A percentile compares a stretch with the other conserved stretches of the same genome.
Evolutionary conservation across 768 basidiomycete genomes (phyloP).

Genomic region (Russula sp.): DNA sequence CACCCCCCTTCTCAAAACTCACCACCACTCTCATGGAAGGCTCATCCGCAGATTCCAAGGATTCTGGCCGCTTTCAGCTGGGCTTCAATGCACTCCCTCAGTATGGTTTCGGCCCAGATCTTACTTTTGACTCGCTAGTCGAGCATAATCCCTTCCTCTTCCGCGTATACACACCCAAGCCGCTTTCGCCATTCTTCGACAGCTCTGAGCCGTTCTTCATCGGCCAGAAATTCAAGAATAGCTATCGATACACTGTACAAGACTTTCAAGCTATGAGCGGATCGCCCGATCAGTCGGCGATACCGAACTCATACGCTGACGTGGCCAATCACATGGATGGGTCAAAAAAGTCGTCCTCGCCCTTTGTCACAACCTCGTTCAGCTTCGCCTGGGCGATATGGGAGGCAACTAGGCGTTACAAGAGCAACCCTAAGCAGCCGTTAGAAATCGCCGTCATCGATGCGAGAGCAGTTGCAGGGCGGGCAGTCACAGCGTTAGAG

Average conservation of each 20-base stretch:
- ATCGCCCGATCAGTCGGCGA: slow-evolving; percentile 27
- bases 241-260: slow-evolving; percentile 34
- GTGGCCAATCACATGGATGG: slow-evolving; percentile 72
- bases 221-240: slow-evolving; percentile 56
- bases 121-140: slow-evolving; percentile 59
- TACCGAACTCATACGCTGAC: slow-evolving; percentile 51
- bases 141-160: slow-evolving; percentile 71
- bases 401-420: slow-evolving; percentile 77
- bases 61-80: slow-evolving; percentile 30
- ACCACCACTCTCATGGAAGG: slow-evolving; percentile 20
- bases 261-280: slow-evolving; percentile 31
- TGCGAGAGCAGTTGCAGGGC: slow-evolving; percentile 53
- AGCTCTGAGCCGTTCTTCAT: slow-evolving; percentile 62
- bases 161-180: slow-evolving; percentile 75
- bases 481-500: slow-evolving; percentile 63
- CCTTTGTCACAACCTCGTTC: slow-evolving; percentile 73
- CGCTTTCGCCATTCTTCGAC: slow-evolving; percentile 51
- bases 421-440: slow-evolving; percentile 67
- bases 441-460: slow-evolving; percentile 79
- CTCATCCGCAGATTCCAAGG: slow-evolving; percentile 27
- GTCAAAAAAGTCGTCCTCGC: slow-evolving; percentile 67
- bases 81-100: slow-evolving; percentile 52
- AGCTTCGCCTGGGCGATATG: slow-evolving; percentile 81
- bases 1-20: slow-evolving; percentile 25
- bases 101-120: slow-evolving; percentile 65